A percentile compares a stretch with the other conserved stretches of the same genome.
Conservation (phyloP, 805 yeast species). For the Yamadazyma endophytica region DNA sequence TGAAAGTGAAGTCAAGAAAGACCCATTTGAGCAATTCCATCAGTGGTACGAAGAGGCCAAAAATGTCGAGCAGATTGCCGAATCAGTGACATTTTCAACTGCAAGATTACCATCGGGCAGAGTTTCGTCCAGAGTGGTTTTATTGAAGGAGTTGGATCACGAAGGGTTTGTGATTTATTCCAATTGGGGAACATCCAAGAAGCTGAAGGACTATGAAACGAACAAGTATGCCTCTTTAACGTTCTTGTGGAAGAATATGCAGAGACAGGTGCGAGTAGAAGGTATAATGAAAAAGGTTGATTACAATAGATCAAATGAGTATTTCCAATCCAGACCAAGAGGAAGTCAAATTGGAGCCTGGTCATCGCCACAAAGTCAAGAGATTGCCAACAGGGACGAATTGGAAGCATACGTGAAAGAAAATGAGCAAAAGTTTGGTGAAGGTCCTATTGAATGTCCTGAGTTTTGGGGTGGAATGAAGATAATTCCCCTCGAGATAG, state of each 20-base stretch:
- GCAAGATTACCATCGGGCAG: slow-evolving; percentile 88
- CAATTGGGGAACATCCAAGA: slow-evolving; percentile 87
- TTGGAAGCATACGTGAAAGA: slow-evolving; percentile 51
- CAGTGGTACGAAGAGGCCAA: slow-evolving; percentile 82
- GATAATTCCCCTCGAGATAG: slow-evolving; percentile 83
- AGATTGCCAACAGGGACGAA: slow-evolving; percentile 54
- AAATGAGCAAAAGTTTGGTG: slow-evolving; percentile 56
- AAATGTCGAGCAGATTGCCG: slow-evolving; percentile 55
- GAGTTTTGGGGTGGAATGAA: slow-evolving; percentile 95
- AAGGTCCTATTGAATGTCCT: slow-evolving; percentile 79
- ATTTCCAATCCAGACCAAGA: slow-evolving; percentile 84
- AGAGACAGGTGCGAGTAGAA: slow-evolving; percentile 91
- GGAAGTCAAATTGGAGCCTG: slow-evolving; percentile 95
- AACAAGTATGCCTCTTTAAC: slow-evolving; percentile 81
- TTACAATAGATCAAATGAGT: slow-evolving; percentile 68
- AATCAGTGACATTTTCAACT: slow-evolving; percentile 82
- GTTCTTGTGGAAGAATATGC: slow-evolving; percentile 88
- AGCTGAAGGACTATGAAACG: slow-evolving; percentile 61
- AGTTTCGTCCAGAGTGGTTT: slow-evolving; percentile 77
- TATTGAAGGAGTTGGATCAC: slow-evolving; percentile 84
- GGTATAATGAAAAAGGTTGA: slow-evolving; percentile 74
- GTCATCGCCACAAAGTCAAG: slow-evolving; percentile 86
- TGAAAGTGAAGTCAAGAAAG: slow-evolving; percentile 45
- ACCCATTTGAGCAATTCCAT: slow-evolving; percentile 77
- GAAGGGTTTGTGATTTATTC: slow-evolving; percentile 85